These are phyloP conservation scores for Tremella yokohamensis DNA, from an alignment of 768 basidiomycete species.

Conservation along the genomic window DNA sequence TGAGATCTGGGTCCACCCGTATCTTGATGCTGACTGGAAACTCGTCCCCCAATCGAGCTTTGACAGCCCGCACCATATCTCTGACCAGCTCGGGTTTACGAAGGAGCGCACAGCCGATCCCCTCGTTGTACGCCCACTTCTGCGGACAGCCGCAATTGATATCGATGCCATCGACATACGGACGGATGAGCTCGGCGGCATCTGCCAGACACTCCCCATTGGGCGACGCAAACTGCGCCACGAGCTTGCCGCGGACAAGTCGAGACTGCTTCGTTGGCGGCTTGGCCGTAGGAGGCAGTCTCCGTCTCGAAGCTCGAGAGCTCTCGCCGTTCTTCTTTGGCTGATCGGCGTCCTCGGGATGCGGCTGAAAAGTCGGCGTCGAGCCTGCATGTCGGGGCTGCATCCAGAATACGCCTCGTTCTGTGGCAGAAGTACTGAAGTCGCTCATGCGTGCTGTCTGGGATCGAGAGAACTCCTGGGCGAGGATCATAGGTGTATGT, in stretches of 20 bases:
- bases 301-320: background rate
- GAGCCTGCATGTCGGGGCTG: slow-evolving; percentile 22
- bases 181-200: slow-evolving; percentile 53
- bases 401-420: slow-evolving; percentile 55
- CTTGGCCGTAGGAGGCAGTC: slow-evolving; percentile 28
- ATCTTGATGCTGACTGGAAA: slow-evolving; percentile 57
- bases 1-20: slow-evolving; percentile 53
- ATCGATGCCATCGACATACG: slow-evolving; percentile 56
- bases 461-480: slow-evolving; percentile 55
- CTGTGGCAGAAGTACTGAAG: slow-evolving; percentile 52
- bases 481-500: slow-evolving; percentile 56
- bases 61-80: slow-evolving; percentile 54
- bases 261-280: slow-evolving; percentile 31
- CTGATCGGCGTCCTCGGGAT: background rate
- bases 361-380: background rate
- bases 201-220: slow-evolving; percentile 54
- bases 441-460: slow-evolving; percentile 53
- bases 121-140: slow-evolving; percentile 54
- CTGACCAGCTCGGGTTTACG: slow-evolving; percentile 55
- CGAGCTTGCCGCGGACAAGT: slow-evolving; percentile 51
- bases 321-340: background rate
- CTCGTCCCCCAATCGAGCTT: slow-evolving; percentile 53
- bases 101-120: slow-evolving; percentile 55
- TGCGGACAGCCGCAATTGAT: slow-evolving; percentile 57
- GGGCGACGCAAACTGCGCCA: slow-evolving; percentile 56